Evolutionary conservation across 495 filamentous ascomycete genomes (phyloP), one percentile per base, ranked within the genome.

Genomic region (Annulohypoxylon nitens): DNA sequence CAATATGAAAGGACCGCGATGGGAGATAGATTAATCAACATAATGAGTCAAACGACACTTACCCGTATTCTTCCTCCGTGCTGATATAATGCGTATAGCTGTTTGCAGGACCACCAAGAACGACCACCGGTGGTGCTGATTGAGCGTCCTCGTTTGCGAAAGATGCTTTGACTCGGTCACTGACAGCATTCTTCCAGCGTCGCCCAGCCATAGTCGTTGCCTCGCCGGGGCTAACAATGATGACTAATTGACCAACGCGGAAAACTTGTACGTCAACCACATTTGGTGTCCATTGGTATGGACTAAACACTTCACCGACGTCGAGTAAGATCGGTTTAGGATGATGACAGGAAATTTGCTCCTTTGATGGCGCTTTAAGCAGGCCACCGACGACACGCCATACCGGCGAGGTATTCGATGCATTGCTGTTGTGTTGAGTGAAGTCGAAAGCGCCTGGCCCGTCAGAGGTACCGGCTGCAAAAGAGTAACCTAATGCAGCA

Each of bases 11-110:
- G 14, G 23, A 25, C 47, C 3, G 1, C 14, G 14, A 55, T 54
- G 26, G 34, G 41, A 14, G 39, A 43, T 12, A 34, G 5, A 20
- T 41, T 10, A 10, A 25, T 26, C 0, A 57, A 64, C 30, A 64
- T 8, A 34, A 55, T 23, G 54, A 58, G 2, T 57, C 57, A 36
- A 64, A 59, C 48, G 45, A 26, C 16, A 58, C 75, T 65, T 75
- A 80, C 78, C 70, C 79, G 78, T 98, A 99, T 77, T 99, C 96
- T 78, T 98, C 93, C 74, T 93, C 89, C 0, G 96, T 99, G 9
- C 93, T 82, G 80, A 97, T 97, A 80, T 99, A 99, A 78, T 99
- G 96, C 12, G 96, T 94, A 79, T 99, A 99, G 74, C 88, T 94
- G 81, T 99, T 99, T 8, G 95, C 93, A 4, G 95, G 96, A 0